Evolutionary conservation across 2,329 filamentous ascomycete genomes (phyloP).

Genomic region (Pleoardoris graminearum): DNA sequence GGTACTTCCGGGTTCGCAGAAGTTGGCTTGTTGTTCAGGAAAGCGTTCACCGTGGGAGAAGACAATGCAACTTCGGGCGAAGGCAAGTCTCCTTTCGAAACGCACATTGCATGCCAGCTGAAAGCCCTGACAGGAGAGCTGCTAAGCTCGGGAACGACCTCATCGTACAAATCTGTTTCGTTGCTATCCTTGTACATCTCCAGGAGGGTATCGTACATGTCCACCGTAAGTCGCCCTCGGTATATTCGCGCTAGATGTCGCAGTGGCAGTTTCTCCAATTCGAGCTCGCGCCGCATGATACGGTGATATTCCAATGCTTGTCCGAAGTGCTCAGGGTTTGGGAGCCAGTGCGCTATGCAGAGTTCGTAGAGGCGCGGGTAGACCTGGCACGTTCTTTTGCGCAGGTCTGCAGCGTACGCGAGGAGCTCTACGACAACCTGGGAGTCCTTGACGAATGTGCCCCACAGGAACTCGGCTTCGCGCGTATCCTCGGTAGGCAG

Average conservation of each 20-base stretch:
- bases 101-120: slow-evolving; percentile 49
- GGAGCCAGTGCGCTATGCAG: slow-evolving; percentile 49
- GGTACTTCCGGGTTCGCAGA: slow-evolving; percentile 11
- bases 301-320: slow-evolving; percentile 32
- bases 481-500: slow-evolving; percentile 46
- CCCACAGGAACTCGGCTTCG: slow-evolving; percentile 52
- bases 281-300: slow-evolving; percentile 27
- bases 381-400: slow-evolving; percentile 40
- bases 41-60: slow-evolving; percentile 34
- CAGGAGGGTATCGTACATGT: slow-evolving; percentile 33
- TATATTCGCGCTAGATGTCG: slow-evolving; percentile 20
- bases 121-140: slow-evolving; percentile 30
- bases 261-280: slow-evolving; percentile 31
- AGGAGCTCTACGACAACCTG: slow-evolving; percentile 44
- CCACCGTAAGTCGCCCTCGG: slow-evolving; percentile 11
- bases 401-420: slow-evolving; percentile 48
- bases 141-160: slow-evolving; percentile 40
- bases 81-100: slow-evolving; percentile 43
- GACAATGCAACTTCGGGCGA: slow-evolving; percentile 34
- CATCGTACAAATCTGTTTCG: slow-evolving; percentile 49
- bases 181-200: slow-evolving; percentile 46
- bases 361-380: slow-evolving; percentile 49
- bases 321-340: slow-evolving; percentile 11
- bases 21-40: slow-evolving; percentile 31
- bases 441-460: slow-evolving; percentile 46